phyloP scores from a whole-genome alignment of 192 early-diverging fungal genomes.

The Chytriomyces sp. region DNA sequence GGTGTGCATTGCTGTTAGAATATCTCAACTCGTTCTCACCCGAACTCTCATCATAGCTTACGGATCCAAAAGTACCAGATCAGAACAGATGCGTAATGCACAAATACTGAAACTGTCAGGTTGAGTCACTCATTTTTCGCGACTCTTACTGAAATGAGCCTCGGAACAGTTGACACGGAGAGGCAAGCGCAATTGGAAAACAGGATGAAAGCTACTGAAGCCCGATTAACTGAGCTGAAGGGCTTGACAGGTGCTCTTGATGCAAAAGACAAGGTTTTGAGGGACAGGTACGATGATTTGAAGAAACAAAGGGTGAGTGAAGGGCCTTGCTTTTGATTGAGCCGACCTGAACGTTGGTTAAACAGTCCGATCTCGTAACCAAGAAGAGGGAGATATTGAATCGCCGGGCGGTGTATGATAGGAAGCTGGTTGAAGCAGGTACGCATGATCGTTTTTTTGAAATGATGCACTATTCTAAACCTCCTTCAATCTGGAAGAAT shows the following conservation, averaged over 20 bases:
- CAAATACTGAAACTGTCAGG: slow-evolving; percentile 23
- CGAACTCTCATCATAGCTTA: no score
- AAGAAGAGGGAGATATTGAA: slow-evolving; percentile 40
- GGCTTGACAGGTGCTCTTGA: slow-evolving; percentile 33
- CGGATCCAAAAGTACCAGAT: slow-evolving; percentile 32
- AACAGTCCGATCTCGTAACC: background rate
- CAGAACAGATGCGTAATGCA: background rate
- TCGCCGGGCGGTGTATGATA: slow-evolving; percentile 37
- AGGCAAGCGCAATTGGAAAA: slow-evolving; percentile 30
- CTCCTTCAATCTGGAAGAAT: slow-evolving; percentile 17
- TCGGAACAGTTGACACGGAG: slow-evolving; percentile 45
- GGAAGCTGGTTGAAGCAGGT: slow-evolving; percentile 40
- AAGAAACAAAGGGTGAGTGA: slow-evolving; percentile 45
- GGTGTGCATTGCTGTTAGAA: no score
- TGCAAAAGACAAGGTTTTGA: slow-evolving; percentile 36
- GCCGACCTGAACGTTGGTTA: background rate
- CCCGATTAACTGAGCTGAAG: slow-evolving; percentile 27
- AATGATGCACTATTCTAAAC: background rate
- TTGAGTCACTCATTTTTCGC: background rate
- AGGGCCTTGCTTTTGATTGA: background rate
- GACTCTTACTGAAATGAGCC: background rate
- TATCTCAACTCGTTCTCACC: no score
- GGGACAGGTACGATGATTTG: slow-evolving; percentile 40
- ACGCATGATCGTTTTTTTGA: background rate
- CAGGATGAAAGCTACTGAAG: slow-evolving; percentile 38